A percentile compares a stretch with the other conserved stretches of the same genome.
These are phyloP conservation scores for Wallemia mellicola DNA, from an alignment of 1,284 basidiomycete genomes.

Conservation along the genomic window DNA sequence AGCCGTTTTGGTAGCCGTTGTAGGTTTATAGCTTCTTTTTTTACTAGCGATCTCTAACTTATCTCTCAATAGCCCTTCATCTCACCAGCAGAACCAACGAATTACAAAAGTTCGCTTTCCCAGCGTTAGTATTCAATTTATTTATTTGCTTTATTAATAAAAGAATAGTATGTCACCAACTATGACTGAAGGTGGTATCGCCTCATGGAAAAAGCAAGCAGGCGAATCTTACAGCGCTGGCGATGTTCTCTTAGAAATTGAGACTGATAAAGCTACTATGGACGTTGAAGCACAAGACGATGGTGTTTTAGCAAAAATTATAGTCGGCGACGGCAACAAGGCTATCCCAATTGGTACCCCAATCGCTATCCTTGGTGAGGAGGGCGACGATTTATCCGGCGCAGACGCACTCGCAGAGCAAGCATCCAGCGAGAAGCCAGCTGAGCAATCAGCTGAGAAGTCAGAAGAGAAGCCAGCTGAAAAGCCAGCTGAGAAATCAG, in stretches of 20 bases:
- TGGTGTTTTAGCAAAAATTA: conserved; percentile 74
- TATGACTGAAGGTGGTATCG: conserved; percentile 97
- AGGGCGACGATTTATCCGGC: conserved; percentile 64
- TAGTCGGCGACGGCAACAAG: conserved; percentile 61
- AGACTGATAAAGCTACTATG: conserved; percentile 98
- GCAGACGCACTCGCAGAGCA: not conserved
- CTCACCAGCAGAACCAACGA: not conserved
- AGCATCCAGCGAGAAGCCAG: not conserved
- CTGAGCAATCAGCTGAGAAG: not conserved
- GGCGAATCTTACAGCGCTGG: conserved; percentile 67
- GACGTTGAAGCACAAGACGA: conserved; percentile 97
- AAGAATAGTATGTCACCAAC: conserved; percentile 66
- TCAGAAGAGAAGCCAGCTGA: not conserved
- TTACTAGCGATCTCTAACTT: not conserved
- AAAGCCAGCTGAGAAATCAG: not conserved
- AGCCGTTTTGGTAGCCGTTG: not conserved
- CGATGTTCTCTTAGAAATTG: conserved; percentile 84
- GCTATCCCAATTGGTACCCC: conserved; percentile 51
- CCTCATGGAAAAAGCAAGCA: conserved; percentile 87
- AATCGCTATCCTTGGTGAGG: conserved; percentile 73
- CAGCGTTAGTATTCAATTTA: not conserved
- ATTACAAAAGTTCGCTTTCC: not conserved
- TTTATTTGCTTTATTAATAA: not conserved
- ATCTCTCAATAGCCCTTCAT: not conserved
- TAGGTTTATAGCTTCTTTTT: not conserved